Percentiles rank a stretch among this genome's conserved stretches.
Evolutionary conservation across 352 stramenopile species (phyloP).

Genomic region (Phytophthora macrochlamydospora): DNA sequence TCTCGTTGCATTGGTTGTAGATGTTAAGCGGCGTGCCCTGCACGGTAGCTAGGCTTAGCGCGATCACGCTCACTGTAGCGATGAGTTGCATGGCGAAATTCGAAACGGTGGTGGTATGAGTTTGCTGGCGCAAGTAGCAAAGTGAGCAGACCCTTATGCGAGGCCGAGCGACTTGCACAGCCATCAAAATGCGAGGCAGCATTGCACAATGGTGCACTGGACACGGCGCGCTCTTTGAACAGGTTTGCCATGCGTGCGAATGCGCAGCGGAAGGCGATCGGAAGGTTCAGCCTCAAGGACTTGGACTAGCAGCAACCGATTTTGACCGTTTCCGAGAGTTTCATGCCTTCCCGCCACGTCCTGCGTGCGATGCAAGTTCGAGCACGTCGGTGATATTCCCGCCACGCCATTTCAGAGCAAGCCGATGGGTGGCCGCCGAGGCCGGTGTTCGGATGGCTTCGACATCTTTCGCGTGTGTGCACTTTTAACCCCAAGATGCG

Average conservation of each 20-base stretch:
- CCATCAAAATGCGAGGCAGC: background rate
- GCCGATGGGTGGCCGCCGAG: background rate
- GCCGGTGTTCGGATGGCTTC: background rate
- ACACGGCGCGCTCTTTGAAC: constrained; percentile 30
- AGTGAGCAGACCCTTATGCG: constrained; percentile 7
- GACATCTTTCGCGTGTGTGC: background rate
- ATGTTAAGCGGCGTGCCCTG: constrained; percentile 44
- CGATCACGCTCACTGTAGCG: constrained; percentile 1
- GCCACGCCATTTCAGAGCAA: constrained; percentile 2
- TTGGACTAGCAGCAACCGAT: no score
- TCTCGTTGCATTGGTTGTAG: constrained; percentile 52
- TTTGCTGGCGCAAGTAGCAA: constrained; percentile 11
- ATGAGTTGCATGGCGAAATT: constrained; percentile 19
- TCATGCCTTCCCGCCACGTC: constrained; percentile 11
- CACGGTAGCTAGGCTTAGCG: constrained; percentile 23
- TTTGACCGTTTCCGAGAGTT: constrained; percentile 13
- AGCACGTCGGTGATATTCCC: constrained; percentile 9
- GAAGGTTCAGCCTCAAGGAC: constrained; percentile 23
- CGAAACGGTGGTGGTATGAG: background rate
- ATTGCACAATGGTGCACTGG: constrained; percentile 25
- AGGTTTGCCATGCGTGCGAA: constrained; percentile 18
- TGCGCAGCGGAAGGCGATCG: constrained; percentile 12
- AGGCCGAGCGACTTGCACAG: constrained; percentile 5
- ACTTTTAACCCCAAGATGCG: background rate
- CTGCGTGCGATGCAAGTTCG: background rate